These are phyloP conservation scores for Malassezia vespertilionis DNA, from an alignment of 1,284 basidiomycete species.

Conservation along the genomic window DNA sequence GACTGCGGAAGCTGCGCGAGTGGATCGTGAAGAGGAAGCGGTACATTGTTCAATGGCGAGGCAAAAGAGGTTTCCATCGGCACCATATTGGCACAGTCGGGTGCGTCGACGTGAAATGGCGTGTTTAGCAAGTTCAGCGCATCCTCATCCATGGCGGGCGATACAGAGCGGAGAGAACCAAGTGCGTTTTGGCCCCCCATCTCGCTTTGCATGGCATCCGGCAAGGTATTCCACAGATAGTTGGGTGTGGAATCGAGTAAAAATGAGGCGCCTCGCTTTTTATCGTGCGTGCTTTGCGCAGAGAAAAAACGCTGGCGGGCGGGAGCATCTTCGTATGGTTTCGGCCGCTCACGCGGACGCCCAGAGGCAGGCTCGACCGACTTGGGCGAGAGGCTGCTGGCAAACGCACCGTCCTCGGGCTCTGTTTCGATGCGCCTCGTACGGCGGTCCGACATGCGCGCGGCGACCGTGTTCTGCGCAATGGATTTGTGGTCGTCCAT, in stretches of 20 bases:
- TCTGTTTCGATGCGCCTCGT: not conserved
- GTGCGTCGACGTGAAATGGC: too few species aligned
- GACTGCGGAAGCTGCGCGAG: not conserved
- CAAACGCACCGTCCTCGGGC: slow-evolving; percentile 15
- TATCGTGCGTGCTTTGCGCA: not conserved
- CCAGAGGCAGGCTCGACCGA: slow-evolving; percentile 19
- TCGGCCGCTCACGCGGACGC: slow-evolving; percentile 23
- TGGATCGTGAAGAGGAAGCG: not conserved
- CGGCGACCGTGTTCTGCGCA: not conserved
- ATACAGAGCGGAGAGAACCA: too few species aligned
- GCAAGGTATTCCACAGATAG: slow-evolving; percentile 1
- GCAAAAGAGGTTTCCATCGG: not conserved
- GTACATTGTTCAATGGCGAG: not conserved
- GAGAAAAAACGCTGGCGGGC: slow-evolving; percentile 11
- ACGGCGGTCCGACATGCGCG: not conserved
- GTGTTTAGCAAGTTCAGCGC: too few species aligned
- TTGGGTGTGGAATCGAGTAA: not conserved
- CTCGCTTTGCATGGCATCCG: too few species aligned
- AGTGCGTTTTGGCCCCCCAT: too few species aligned
- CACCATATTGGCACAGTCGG: too few species aligned
- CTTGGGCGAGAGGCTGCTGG: not conserved
- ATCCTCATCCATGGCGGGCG: too few species aligned
- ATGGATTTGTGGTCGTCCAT: slow-evolving; percentile 85
- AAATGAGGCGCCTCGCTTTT: slow-evolving; percentile 5
- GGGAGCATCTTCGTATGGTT: slow-evolving; percentile 32